Evolutionary conservation across 371 early-diverging fungal genomes (phyloP), one percentile per base, ranked within the genome.

Genomic region (Mortierella sp.): DNA sequence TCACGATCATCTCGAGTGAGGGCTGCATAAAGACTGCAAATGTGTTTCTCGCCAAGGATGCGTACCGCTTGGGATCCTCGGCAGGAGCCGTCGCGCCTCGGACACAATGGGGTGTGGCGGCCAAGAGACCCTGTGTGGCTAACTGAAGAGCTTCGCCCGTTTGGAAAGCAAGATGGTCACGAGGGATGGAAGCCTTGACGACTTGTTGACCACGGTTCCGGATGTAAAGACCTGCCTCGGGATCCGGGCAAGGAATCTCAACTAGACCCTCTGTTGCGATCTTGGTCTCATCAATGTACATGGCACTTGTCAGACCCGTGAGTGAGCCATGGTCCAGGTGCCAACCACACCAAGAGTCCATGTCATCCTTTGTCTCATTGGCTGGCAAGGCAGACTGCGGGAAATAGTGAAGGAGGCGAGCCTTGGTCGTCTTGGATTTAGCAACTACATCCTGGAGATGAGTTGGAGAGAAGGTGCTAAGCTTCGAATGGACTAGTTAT

Each of bases 21-120:
- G 83, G 84, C 62, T 90, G 89, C 84, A 89, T 85, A 64, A 91
- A 91, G 29, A 89, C 87, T 0, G 89, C 91, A 68, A 90, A 85
- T 2, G 90, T 90, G 77, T 89, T 89, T 25, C 90, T 62, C n/a
- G 88, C 84, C 64, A 76, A 56, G 3, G 74, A 79, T 4, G 74
- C 70, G 30, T 75, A 80, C 5, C 75, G 57, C 25, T 56, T 68
- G 5, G 77, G 77, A 55, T 76, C 77, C 19, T 72, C 61, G 25
- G 59, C 70, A 14, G 72, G 68, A 16, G 80, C 60, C 28, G 72
- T 71, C 23, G 84, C 84, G 11, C 86, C 89, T 18, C 83, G 79
- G 15, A 91, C 91, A 30, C 88, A 81, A 62, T 91, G 91, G 11
- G 89, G 88, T 0, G 91, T 91, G 7, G 91, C 91, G 0, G 83